Conservation (phyloP, 371 early-diverging fungal genomes). For the Cokeromyces recurvatus region DNA sequence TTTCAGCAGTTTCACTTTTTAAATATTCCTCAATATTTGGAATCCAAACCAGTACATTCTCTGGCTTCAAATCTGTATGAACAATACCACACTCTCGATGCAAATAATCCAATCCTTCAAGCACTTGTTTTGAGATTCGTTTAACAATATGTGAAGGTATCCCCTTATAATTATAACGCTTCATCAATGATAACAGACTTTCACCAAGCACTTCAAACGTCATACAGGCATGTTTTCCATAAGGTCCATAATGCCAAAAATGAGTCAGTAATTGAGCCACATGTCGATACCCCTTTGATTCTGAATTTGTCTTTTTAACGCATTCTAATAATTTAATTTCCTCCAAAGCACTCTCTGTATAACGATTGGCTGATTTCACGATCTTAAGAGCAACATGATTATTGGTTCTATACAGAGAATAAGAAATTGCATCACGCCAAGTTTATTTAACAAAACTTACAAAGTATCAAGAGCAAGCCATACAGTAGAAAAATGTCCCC, state of each 20-base stretch:
- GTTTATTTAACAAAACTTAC: slow-evolving; percentile 34
- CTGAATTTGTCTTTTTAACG: slow-evolving; percentile 62
- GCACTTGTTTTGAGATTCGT: slow-evolving; percentile 81
- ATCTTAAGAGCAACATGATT: slow-evolving; percentile 94
- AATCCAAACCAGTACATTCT: slow-evolving; percentile 89
- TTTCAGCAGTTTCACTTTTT: slow-evolving; percentile 17
- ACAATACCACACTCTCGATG: slow-evolving; percentile 97
- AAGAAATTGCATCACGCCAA: too few relatives aligned
- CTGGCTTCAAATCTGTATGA: slow-evolving; percentile 98
- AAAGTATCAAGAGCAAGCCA: slow-evolving; percentile 85
- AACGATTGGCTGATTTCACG: slow-evolving; percentile 92
- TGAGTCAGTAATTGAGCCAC: slow-evolving; percentile 86
- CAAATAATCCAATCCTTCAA: slow-evolving; percentile 89
- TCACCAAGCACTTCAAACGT: slow-evolving; percentile 96
- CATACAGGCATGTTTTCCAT: slow-evolving; percentile 95
- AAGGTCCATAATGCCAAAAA: slow-evolving; percentile 86
- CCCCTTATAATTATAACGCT: slow-evolving; percentile 60
- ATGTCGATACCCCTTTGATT: slow-evolving; percentile 53
- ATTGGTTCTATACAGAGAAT: slow-evolving; percentile 33
- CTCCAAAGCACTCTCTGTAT: slow-evolving; percentile 93
- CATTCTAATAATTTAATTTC: slow-evolving; percentile 89
- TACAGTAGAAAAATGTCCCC: slow-evolving; percentile 98
- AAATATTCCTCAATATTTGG: slow-evolving; percentile 65
- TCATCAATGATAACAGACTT: slow-evolving; percentile 85
- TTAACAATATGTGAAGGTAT: slow-evolving; percentile 84